These are phyloP conservation scores for Ascochyta lentis DNA, from an alignment of 2,329 filamentous ascomycete species.

Conservation along the genomic window DNA sequence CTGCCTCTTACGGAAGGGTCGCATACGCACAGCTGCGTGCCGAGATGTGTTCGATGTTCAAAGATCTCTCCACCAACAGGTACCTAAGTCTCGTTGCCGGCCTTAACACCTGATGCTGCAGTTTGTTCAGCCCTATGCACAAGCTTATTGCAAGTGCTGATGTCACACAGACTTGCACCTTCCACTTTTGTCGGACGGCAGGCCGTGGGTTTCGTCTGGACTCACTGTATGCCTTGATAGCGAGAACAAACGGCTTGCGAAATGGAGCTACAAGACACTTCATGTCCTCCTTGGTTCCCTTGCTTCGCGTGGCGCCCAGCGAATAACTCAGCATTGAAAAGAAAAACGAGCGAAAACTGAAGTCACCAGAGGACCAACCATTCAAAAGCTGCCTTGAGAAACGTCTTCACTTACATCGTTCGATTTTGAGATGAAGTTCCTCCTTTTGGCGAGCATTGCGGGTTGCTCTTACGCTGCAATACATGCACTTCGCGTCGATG, in stretches of 20 bases:
- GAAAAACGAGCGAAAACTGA: not conserved
- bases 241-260: not conserved
- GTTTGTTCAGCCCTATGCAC: not conserved
- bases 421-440: constrained; percentile 17
- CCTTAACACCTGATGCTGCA: not conserved
- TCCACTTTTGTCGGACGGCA: constrained; percentile 2
- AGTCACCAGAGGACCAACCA: not conserved
- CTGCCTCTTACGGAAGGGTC: constrained; percentile 12
- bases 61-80: constrained; percentile 4
- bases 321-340: not conserved
- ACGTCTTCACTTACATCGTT: not conserved
- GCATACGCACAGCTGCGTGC: constrained; percentile 1
- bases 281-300: constrained; percentile 7
- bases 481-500: constrained; percentile 7
- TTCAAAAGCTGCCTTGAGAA: not conserved
- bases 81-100: not conserved
- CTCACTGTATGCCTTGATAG: constrained; percentile 4
- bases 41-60: not conserved
- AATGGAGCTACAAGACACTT: constrained; percentile 8
- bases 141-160: not conserved
- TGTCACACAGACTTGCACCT: constrained; percentile 13
- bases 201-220: constrained; percentile 2
- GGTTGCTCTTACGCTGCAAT: constrained; percentile 14
- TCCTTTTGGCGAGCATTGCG: constrained; percentile 13
- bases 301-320: constrained; percentile 10